phyloP scores from a whole-genome alignment of 1,284 basidiomycete species.

The Marasmius fiardii region DNA sequence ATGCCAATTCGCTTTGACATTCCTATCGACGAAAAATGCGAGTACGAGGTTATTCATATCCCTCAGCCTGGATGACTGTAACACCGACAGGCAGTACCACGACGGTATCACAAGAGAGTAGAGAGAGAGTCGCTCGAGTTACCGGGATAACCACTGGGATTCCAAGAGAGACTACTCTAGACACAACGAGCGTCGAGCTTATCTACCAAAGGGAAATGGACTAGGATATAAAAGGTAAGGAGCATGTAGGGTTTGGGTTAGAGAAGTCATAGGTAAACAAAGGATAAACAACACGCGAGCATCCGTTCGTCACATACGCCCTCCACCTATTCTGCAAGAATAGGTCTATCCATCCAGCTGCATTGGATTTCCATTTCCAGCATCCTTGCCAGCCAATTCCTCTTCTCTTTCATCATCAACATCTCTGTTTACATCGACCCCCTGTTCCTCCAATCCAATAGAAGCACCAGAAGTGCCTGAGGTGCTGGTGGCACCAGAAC shows the following conservation, averaged over 20 bases:
- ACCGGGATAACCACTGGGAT: too few relatives aligned
- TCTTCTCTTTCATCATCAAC: background rate
- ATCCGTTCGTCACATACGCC: constrained; percentile 1
- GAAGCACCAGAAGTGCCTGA: background rate
- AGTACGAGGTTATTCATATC: too few relatives aligned
- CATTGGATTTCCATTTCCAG: background rate
- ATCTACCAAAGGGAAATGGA: background rate
- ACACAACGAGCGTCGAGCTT: too few relatives aligned
- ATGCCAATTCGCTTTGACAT: too few relatives aligned
- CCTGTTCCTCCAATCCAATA: background rate
- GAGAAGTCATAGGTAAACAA: too few relatives aligned
- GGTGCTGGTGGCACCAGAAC: background rate
- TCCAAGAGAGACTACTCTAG: too few relatives aligned
- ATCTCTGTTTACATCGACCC: background rate
- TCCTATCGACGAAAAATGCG: too few relatives aligned
- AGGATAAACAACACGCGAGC: background rate
- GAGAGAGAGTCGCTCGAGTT: too few relatives aligned
- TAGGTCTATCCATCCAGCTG: background rate
- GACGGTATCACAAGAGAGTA: too few relatives aligned
- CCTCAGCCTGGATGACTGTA: too few relatives aligned
- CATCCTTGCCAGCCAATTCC: background rate
- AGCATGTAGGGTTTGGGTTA: background rate
- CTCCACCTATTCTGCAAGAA: constrained; percentile 1
- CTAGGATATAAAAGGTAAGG: background rate
- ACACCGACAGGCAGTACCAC: too few relatives aligned